Base-by-base conservation (phyloP, 2,329 filamentous ascomycete genomes). In the Aureobasidium sp. region DNA sequence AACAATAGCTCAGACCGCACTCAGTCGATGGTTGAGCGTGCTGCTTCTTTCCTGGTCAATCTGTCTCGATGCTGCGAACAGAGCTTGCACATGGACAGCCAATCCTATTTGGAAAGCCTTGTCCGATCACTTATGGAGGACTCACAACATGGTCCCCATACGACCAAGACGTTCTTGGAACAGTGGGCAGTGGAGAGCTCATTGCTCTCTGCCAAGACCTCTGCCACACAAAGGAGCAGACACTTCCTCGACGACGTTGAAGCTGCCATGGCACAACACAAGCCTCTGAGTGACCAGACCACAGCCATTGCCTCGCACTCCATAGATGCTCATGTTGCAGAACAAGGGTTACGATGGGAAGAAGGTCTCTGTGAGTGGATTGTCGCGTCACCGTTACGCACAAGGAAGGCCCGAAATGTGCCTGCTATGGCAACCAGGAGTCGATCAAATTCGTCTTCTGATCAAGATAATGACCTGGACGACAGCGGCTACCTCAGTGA, bases 311-410 rank as follows among this genome's bases (percentile, higher is more conserved):
- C 29, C 27, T 54, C 31, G 49, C 47, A 33, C 19, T 33, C n/a
- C 19, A n/a, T 37, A 4, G 3, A n/a, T 42, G 27, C 14, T 29
- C 7, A 44, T 12, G n/a, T 19, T 22, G 52, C 19, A 11, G 24
- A 24, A 44, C 19, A 24, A 12, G 42, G 71, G 3, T 75, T 75
- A 59, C 68, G 71, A 24, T 78, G 76, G 75, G 76, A 79, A 65
- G 76, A 77, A 52, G 76, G 75, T 11, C 73, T 79, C 39, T 74
- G 75, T 27, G 77, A 79, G 63, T 79, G 76, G 76, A 73, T 78
- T n/a, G 68, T 70, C 0, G 73, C 70, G 40, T 77, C 77, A 9
- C 76, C 77, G 0, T 72, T 65, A 14, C 35, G 35, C 11, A 33
- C 19, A 15, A 40, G 14, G n/a, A 37, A 60, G 35, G 17, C 15